Evolutionary conservation across 495 filamentous ascomycete genomes (phyloP).

Genomic region (Podospora didyma): DNA sequence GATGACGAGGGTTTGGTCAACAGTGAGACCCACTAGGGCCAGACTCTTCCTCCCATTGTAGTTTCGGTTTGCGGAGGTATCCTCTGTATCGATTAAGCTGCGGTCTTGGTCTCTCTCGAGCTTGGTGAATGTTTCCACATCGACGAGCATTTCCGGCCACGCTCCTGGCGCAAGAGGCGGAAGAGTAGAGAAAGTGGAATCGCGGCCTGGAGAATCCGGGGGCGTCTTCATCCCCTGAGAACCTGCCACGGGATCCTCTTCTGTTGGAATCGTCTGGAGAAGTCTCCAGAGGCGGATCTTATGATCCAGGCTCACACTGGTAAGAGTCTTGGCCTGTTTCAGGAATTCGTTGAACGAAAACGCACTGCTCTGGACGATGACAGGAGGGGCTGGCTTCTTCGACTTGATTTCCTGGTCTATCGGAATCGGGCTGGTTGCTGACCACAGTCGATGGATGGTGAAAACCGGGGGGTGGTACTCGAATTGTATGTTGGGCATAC

Average conservation of each 20-base stretch:
- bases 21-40: slow-evolving; percentile 57
- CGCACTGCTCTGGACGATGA: slow-evolving; percentile 64
- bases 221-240: slow-evolving; percentile 28
- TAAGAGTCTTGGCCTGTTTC: slow-evolving; percentile 61
- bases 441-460: slow-evolving; percentile 74
- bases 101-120: slow-evolving; percentile 65
- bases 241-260: slow-evolving; percentile 21
- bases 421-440: slow-evolving; percentile 47
- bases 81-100: slow-evolving; percentile 63
- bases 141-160: slow-evolving; percentile 66
- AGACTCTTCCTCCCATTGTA: slow-evolving; percentile 71
- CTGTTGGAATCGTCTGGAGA: slow-evolving; percentile 39
- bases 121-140: slow-evolving; percentile 64
- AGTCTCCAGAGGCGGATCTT: slow-evolving; percentile 82
- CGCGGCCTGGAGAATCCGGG: slow-evolving; percentile 24
- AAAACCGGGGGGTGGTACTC: slow-evolving; percentile 85
- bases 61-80: slow-evolving; percentile 69
- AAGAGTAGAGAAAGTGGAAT: slow-evolving; percentile 21
- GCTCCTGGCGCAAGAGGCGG: slow-evolving; percentile 37
- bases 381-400: slow-evolving; percentile 52
- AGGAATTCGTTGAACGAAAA: slow-evolving; percentile 69
- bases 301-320: slow-evolving; percentile 58
- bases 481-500: slow-evolving; percentile 65
- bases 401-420: slow-evolving; percentile 55
- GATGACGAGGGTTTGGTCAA: slow-evolving; percentile 67